phyloP scores from a whole-genome alignment of 345 rosid species.

The Ceriops zippeliana region DNA sequence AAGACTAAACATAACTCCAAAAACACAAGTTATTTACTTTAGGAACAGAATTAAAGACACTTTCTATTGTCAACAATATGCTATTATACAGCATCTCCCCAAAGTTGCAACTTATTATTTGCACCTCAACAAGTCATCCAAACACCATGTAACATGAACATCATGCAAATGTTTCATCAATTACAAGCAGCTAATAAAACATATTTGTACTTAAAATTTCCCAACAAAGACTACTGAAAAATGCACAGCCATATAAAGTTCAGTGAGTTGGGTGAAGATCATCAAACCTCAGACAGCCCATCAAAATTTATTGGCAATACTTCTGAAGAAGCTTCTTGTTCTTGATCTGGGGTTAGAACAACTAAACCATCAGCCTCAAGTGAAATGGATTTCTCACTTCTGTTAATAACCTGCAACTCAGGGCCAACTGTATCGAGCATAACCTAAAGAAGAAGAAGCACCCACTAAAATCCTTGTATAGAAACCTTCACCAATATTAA shows the following conservation, averaged over 20 bases:
- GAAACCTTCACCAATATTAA: not conserved
- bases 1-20: not conserved
- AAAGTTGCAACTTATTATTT: not conserved
- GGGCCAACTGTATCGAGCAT: constrained; percentile 96
- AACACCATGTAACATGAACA: not conserved
- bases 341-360: constrained; percentile 72
- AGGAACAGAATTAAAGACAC: not conserved
- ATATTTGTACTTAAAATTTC: too few relatives aligned
- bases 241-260: too few relatives aligned
- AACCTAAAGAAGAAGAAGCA: constrained; percentile 42
- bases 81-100: not conserved
- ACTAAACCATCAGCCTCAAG: constrained; percentile 72
- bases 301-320: constrained; percentile 86
- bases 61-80: not conserved
- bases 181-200: not conserved
- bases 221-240: too few relatives aligned
- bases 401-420: constrained; percentile 87
- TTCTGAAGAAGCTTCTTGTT: constrained; percentile 75
- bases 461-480: not conserved
- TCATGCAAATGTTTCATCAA: not conserved
- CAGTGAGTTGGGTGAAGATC: too few relatives aligned
- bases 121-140: too few relatives aligned
- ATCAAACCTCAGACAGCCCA: constrained; percentile 71
- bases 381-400: constrained; percentile 62
- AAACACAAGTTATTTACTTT: not conserved